Evolutionary conservation across 305 asterid genomes (phyloP), one percentile per base, ranked within the genome.

Genomic region (Rubia balearica): DNA sequence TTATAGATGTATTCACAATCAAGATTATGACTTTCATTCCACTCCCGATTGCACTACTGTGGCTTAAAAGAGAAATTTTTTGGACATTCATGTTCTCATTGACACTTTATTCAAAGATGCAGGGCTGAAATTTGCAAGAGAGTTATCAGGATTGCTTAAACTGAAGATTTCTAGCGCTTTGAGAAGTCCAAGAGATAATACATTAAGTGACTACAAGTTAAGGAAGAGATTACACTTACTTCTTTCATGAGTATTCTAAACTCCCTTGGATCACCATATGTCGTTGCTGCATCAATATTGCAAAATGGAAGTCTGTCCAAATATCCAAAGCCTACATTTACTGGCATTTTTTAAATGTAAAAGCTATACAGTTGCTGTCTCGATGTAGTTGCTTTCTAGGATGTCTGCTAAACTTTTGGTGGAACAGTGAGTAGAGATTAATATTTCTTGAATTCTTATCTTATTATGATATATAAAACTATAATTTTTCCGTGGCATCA

Each of bases 281-380:
- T 72, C 41, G 56, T 69, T 67, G 43, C 74, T 27, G 43, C 48
- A 33, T 76, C 75, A 27, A 75, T 51, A 56, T 83, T 77, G 6
- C 81, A 77, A 65, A 79, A 87, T 69, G 84, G 96, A 73, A 89
- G 90, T 74, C 96, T 83, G 22, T 83, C 75, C 73, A 87, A 77
- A 80, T 85, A 85, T 48, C 88, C 72, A 1, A 71, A 89, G 69
- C 88, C 91, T 67, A 82, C 59, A 36, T 85, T 83, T 64, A 87
- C 83, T 24, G 86, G 83, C 74, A 87, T 77, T 74, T 71, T 75
- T 89, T 86, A 33, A 33, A 89, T 24, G 83, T 76, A 30, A 81
- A 84, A 48, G 73, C 72, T 49, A 46, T 24, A 17, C 74, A 33
- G 38, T 33, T 33, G 38, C 4, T 33, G 4, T 33, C 38, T 33